Conservation (phyloP, 1,284 basidiomycete species). For the Ceratobasidium theobromae region DNA sequence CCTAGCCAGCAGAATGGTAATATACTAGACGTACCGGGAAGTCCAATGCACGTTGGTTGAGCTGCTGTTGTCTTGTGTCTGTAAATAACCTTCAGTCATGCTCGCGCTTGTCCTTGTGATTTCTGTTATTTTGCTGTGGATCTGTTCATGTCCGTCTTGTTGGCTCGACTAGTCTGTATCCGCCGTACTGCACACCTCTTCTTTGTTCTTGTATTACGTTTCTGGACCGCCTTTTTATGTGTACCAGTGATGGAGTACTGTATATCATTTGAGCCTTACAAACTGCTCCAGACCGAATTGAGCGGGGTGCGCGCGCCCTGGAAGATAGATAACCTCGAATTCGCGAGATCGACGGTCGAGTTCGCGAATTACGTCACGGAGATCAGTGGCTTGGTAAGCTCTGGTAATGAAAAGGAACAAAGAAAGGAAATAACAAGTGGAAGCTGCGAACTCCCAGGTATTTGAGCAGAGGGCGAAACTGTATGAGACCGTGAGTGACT, state of each 20-base stretch:
- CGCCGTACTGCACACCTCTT: too few species aligned
- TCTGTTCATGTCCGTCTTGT: neutral
- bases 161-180: too few species aligned
- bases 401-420: neutral
- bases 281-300: neutral
- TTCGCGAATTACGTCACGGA: neutral
- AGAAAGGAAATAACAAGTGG: neutral
- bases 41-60: conserved; percentile 26
- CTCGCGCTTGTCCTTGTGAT: neutral
- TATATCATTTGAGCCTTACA: neutral
- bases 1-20: neutral
- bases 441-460: neutral
- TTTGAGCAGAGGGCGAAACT: neutral
- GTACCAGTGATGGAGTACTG: neutral
- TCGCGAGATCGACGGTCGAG: neutral
- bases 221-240: neutral
- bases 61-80: too few species aligned
- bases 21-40: conserved; percentile 23
- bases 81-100: neutral
- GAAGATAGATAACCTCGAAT: neutral
- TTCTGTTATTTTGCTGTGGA: neutral
- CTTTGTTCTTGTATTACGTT: neutral
- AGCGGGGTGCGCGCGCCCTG: too few species aligned
- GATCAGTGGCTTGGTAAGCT: neutral
- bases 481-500: neutral